Evolutionary conservation across 331 rosid species (phyloP).

Genomic region (Malus hybrid): DNA sequence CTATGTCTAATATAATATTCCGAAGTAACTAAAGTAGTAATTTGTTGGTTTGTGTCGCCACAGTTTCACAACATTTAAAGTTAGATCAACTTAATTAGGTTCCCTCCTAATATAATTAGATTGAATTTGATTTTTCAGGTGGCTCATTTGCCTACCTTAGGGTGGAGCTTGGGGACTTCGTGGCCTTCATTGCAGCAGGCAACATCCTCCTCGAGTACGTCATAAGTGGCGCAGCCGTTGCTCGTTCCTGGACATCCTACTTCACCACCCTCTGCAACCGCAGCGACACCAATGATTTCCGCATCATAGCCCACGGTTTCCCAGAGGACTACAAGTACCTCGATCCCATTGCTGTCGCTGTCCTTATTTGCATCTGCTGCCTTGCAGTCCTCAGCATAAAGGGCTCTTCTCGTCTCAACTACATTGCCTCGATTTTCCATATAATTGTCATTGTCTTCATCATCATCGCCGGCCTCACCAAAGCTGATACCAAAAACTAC

Average conservation of each 20-base stretch:
- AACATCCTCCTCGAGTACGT: constrained; percentile 78
- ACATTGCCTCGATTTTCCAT: constrained; percentile 72
- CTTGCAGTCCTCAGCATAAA: constrained; percentile 70
- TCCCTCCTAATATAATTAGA: neutral
- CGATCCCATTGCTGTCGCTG: constrained; percentile 58
- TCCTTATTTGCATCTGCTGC: constrained; percentile 31
- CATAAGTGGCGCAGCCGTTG: constrained; percentile 59
- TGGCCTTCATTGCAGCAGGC: constrained; percentile 74
- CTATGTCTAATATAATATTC: too few species aligned
- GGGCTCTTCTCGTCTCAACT: constrained; percentile 74
- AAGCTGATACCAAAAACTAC: constrained; percentile 56
- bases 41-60: too few species aligned
- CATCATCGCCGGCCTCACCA: constrained; percentile 53
- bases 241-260: constrained; percentile 91
- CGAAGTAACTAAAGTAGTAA: too few species aligned
- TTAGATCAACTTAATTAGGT: neutral
- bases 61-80: too few species aligned
- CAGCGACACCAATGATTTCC: constrained; percentile 34
- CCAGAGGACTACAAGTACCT: constrained; percentile 32
- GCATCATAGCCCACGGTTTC: constrained; percentile 31
- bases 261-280: constrained; percentile 73
- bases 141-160: constrained; percentile 88
- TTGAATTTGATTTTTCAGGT: constrained; percentile 27
- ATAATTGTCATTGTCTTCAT: constrained; percentile 53
- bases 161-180: constrained; percentile 78